phyloP scores from a whole-genome alignment of 2,329 filamentous ascomycete species.

The Ceratocystis eucalypticola region DNA sequence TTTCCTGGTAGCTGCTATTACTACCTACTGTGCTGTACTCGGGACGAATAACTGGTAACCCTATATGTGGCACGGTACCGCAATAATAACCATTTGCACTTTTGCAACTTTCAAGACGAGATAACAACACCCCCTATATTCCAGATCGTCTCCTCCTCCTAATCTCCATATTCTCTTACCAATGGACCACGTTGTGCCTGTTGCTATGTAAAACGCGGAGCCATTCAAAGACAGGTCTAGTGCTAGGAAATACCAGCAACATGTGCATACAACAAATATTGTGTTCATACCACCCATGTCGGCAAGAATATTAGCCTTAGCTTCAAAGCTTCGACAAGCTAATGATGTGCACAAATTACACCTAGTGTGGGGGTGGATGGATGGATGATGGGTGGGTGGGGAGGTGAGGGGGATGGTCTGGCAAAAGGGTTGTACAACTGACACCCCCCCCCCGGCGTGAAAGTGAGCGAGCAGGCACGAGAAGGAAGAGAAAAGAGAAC shows the following conservation, averaged over 20 bases:
- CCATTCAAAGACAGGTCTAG: not conserved
- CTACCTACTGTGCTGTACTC: no score
- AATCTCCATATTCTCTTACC: no score
- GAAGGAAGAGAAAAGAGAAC: not conserved
- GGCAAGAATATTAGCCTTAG: not conserved
- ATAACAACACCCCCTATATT: not conserved
- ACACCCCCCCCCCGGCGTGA: not conserved
- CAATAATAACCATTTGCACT: not conserved
- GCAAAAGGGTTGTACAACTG: slow-evolving; percentile 1
- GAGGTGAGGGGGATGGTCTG: not conserved
- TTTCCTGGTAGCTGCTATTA: not conserved
- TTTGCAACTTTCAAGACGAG: not conserved
- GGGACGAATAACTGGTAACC: no score
- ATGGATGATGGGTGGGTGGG: no score
- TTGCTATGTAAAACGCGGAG: not conserved
- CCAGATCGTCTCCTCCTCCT: not conserved
- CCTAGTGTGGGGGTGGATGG: not conserved
- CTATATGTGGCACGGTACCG: no score
- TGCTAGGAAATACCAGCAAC: not conserved
- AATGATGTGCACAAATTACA: not conserved
- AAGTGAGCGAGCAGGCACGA: not conserved
- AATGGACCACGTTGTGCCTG: no score
- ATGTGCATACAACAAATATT: not conserved
- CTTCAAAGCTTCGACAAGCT: not conserved
- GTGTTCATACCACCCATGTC: not conserved